A percentile compares a stretch with the other conserved stretches of the same genome.
Evolutionary conservation across 208 protist species (phyloP).

Genomic region (Histomonas meleagridis): DNA sequence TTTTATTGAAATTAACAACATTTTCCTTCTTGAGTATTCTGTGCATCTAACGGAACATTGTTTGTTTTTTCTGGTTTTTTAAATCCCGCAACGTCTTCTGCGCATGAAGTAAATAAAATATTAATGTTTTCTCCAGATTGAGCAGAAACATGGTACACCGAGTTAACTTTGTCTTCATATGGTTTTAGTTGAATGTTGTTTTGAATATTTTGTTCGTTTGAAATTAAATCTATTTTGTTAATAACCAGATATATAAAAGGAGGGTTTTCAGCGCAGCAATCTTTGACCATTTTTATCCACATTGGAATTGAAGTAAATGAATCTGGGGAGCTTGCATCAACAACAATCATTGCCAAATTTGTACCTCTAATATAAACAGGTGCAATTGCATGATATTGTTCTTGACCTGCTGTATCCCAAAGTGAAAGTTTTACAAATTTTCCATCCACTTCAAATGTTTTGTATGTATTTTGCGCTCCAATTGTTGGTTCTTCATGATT

Average conservation of each 20-base stretch:
- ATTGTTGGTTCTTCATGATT: neutral
- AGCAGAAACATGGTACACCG: too few relatives aligned
- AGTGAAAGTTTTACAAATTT: neutral
- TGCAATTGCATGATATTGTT: neutral
- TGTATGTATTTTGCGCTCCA: neutral
- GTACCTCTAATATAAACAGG: neutral
- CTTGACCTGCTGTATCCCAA: conserved; percentile 22
- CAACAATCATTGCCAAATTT: neutral
- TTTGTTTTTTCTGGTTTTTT: too few relatives aligned
- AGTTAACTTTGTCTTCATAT: too few relatives aligned
- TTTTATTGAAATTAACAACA: too few relatives aligned
- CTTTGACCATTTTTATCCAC: neutral
- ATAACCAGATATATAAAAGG: neutral
- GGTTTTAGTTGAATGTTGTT: neutral
- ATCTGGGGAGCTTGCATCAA: too few relatives aligned
- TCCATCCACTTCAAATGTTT: neutral
- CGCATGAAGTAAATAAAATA: too few relatives aligned
- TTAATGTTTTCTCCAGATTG: too few relatives aligned
- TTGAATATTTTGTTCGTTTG: neutral
- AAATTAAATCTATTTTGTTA: neutral
- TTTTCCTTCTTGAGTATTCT: too few relatives aligned
- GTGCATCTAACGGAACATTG: too few relatives aligned
- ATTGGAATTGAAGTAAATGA: neutral
- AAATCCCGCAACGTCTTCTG: too few relatives aligned
- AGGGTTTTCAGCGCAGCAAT: neutral